These are phyloP conservation scores for Teratosphaeria epicoccoides DNA, from an alignment of 2,329 filamentous ascomycete species.

Conservation along the genomic window DNA sequence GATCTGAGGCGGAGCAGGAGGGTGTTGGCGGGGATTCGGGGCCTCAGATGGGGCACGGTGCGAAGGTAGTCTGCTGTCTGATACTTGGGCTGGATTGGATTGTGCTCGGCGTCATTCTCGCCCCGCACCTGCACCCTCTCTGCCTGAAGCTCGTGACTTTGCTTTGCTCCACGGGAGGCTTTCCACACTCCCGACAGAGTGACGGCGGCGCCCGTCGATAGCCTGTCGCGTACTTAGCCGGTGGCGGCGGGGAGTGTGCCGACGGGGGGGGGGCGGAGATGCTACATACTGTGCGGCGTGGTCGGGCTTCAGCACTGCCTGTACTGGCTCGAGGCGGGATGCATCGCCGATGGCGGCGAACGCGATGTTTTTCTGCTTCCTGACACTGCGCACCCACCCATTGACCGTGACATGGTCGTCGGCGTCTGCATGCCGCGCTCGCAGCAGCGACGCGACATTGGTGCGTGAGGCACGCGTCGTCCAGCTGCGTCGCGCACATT, in stretches of 20 bases:
- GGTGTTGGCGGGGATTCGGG: conserved; percentile 70
- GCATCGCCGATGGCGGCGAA: conserved; percentile 86
- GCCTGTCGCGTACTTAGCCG: conserved; percentile 37
- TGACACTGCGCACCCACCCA: conserved; percentile 73
- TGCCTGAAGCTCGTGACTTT: conserved; percentile 73
- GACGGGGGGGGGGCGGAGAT: not conserved
- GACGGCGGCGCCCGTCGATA: conserved; percentile 73
- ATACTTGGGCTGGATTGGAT: conserved; percentile 93
- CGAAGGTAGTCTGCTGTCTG: conserved; percentile 83
- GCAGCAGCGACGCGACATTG: conserved; percentile 19
- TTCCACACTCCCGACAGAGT: conserved; percentile 68
- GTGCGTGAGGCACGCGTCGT: conserved; percentile 10
- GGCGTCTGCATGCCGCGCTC: conserved; percentile 11
- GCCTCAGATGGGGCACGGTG: conserved; percentile 74
- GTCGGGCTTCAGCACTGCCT: conserved; percentile 65
- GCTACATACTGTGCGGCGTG: conserved; percentile 65
- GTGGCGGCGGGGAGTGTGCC: not conserved
- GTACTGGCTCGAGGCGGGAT: conserved; percentile 65
- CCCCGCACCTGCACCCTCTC: conserved; percentile 60
- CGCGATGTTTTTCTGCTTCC: conserved; percentile 71
- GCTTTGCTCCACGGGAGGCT: conserved; percentile 53
- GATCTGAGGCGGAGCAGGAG: conserved; percentile 75
- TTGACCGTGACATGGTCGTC: conserved; percentile 40
- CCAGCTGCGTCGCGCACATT: conserved; percentile 1
- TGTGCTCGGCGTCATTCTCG: conserved; percentile 72